These are phyloP conservation scores for Xylaria sp. DNA, from an alignment of 2,329 filamentous ascomycete genomes.

Conservation along the genomic window DNA sequence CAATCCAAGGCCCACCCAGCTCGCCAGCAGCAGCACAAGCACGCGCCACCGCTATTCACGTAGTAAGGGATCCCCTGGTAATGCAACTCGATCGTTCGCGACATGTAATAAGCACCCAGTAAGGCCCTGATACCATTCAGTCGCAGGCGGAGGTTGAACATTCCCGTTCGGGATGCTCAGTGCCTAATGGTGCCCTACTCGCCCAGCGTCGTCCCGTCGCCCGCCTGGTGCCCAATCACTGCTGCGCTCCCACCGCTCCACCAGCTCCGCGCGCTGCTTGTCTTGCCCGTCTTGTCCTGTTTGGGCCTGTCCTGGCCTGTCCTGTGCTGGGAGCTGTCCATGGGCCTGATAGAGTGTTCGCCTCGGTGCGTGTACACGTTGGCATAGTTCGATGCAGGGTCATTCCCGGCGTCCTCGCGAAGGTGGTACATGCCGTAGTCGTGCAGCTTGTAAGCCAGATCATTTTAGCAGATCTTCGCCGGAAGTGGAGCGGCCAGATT, in stretches of 20 bases:
- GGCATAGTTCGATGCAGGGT: constrained; percentile 39
- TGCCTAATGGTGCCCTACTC: constrained; percentile 42
- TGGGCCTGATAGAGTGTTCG: constrained; percentile 33
- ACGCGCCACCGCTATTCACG: constrained; percentile 47
- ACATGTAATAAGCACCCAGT: constrained; percentile 17
- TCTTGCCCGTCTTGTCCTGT: too few relatives aligned
- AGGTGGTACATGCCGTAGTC: constrained; percentile 30
- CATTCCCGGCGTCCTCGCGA: constrained; percentile 30
- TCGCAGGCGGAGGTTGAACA: constrained; percentile 22
- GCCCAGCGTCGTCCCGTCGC: constrained; percentile 30
- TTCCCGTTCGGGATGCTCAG: constrained; percentile 35
- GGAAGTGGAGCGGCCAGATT: constrained; percentile 37
- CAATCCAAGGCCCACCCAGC: constrained; percentile 47
- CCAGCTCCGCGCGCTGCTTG: constrained; percentile 7
- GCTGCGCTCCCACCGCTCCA: constrained; percentile 26
- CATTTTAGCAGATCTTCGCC: constrained; percentile 42
- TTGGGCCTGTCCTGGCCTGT: too few relatives aligned
- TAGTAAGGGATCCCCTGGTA: constrained; percentile 41
- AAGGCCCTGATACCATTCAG: constrained; percentile 21
- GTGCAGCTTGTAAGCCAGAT: constrained; percentile 45
- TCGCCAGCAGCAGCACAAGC: constrained; percentile 32
- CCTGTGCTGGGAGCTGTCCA: constrained; percentile 17
- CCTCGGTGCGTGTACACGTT: constrained; percentile 39
- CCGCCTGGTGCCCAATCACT: constrained; percentile 39
- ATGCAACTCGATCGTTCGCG: constrained; percentile 2